Evolutionary conservation across 345 rosid species (phyloP), one percentile per base, ranked within the genome.

Genomic region (Erodium maritimum): DNA sequence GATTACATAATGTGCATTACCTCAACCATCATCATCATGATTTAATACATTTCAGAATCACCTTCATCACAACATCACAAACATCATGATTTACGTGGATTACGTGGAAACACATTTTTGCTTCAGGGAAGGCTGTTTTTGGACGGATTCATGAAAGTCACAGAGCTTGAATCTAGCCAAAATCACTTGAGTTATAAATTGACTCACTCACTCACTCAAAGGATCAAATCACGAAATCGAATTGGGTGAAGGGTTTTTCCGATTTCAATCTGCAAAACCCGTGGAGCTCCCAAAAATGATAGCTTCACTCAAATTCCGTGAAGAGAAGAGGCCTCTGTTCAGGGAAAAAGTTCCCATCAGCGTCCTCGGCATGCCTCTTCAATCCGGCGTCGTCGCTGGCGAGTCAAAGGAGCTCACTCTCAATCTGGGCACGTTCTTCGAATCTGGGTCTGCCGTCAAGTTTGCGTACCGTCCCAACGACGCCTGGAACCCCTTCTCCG

Each of bases 381-480:
- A 85, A 60, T 93, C 99, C 0, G 95, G 95, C 19, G 67, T 93
- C 63, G 78, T 89, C 25, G 96, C 96, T 61, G 99, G 96, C 37
- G 95, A 89, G 56, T 71, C 95, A 17, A 83, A 75, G 54, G 99
- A 93, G 66, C 89, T 93, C 19, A 71, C 81, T 46, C 83, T 93
- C 50, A 83, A 79, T 62, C 94, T 93, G 65, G 67, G 85, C 1
- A 86, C 96, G 2, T 82, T 80, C 77, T 89, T 93, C 62, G 89
- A 83, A 64, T 80, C 95, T 2, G 94, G 99, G 6, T 96, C 99
- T 20, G 69, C 83, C 55, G 34, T 93, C 75, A 88, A 84, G 62
- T 6, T 86, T 73, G 70, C 95, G 19, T 93, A 93, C 73, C 96
- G 95, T n/a, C 95, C 99, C 12, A 89, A 93, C 65, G 95, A 93